Evolutionary conservation across 2,329 filamentous ascomycete species (phyloP).

Genomic region (Cordyceps javanica): DNA sequence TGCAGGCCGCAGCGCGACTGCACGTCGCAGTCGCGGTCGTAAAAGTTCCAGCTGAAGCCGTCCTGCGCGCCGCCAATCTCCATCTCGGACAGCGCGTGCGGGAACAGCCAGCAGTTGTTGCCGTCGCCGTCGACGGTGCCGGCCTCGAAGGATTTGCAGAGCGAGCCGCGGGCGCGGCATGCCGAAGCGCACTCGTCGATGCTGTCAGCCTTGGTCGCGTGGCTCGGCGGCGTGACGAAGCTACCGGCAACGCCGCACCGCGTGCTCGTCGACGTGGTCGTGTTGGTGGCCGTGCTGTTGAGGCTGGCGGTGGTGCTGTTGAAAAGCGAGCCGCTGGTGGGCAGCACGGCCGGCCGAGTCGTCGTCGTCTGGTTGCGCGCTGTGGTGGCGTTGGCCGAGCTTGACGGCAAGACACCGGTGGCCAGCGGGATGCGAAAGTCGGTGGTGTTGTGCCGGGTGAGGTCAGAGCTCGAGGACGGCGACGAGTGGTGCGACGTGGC

Average conservation of each 20-base stretch:
- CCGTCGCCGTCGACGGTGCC: conserved; percentile 12
- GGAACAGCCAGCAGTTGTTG: conserved; percentile 12
- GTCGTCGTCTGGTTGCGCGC: neutral
- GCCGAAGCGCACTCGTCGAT: conserved; percentile 7
- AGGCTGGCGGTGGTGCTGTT: neutral
- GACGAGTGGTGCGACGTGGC: neutral
- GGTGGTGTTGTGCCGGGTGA: neutral
- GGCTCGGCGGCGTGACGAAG: conserved; percentile 8
- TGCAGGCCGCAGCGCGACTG: conserved; percentile 4
- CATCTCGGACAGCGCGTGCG: conserved; percentile 1
- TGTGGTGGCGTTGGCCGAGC: neutral
- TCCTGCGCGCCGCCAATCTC: conserved; percentile 2
- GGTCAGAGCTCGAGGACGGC: too few species aligned
- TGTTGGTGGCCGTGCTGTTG: neutral
- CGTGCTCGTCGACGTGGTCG: neutral
- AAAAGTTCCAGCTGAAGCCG: conserved; percentile 12
- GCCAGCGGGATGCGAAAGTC: neutral
- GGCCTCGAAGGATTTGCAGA: conserved; percentile 7
- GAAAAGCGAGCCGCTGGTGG: neutral
- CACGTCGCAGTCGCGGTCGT: conserved; percentile 9
- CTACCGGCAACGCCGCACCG: conserved; percentile 7
- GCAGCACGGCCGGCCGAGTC: neutral
- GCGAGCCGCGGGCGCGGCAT: neutral
- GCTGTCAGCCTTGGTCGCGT: conserved; percentile 4
- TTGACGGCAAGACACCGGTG: neutral